Evolutionary conservation across 805 yeast genomes (phyloP).

Genomic region (Ogataea pini): DNA sequence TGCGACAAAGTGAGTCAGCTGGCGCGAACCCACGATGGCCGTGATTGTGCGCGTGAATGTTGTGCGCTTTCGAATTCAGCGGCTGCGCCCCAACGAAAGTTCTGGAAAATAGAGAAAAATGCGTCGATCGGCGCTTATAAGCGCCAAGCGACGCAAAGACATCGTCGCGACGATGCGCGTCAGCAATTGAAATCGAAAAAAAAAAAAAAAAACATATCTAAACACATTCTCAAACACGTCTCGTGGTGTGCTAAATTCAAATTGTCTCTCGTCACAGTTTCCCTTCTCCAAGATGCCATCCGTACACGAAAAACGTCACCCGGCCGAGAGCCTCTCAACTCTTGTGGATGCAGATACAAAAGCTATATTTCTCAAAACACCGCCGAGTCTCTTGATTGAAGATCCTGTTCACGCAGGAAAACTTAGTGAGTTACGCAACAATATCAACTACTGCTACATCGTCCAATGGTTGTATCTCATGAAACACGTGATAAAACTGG

Average conservation of each 20-base stretch:
- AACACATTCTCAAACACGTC: background rate
- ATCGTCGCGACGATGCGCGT: too few species aligned
- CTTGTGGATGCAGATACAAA: slow-evolving; percentile 39
- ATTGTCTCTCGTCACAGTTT: background rate
- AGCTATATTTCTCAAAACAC: slow-evolving; percentile 40
- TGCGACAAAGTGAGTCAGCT: background rate
- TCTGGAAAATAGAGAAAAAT: background rate
- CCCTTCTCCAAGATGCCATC: slow-evolving; percentile 3
- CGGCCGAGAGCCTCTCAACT: slow-evolving; percentile 33
- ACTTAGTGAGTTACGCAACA: slow-evolving; percentile 36
- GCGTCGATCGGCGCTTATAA: background rate
- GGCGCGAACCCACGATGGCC: background rate
- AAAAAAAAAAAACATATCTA: background rate
- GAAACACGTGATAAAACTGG: slow-evolving; percentile 51
- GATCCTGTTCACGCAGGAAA: slow-evolving; percentile 35
- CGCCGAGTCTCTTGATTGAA: slow-evolving; percentile 40
- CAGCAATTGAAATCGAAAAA: background rate
- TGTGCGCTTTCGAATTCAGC: slow-evolving; percentile 4
- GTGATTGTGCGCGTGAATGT: background rate
- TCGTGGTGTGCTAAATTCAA: background rate
- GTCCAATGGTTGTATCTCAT: slow-evolving; percentile 59
- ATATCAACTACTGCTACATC: slow-evolving; percentile 40
- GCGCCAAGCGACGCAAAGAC: background rate
- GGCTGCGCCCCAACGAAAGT: slow-evolving; percentile 1
- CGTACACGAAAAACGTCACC: slow-evolving; percentile 25